Evolutionary conservation across 2,329 filamentous ascomycete genomes (phyloP), one percentile per base, ranked within the genome.

Genomic region (Aspergillus sp.): DNA sequence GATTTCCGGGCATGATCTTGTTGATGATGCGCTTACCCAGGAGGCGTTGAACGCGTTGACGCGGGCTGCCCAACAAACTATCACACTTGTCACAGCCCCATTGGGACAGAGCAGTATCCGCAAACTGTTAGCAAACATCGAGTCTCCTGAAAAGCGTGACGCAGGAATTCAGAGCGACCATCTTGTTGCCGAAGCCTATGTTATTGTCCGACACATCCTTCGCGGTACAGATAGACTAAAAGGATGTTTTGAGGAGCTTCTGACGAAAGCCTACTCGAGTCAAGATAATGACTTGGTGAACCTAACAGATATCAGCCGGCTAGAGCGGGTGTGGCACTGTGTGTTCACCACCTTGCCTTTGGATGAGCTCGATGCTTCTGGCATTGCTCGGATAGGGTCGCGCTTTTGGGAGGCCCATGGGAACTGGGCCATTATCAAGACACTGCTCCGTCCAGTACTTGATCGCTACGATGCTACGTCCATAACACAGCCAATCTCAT

Each of bases 261-360:
- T 81, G 10, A 55, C 67, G 7, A 77, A 78, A 38, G 66, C 71
- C 30, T 75, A 68, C 63, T 73, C 75, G 32, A 25, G 60, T 44
- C 65, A 54, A 71, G 79, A 15, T 74, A 82, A 56, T 64, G 68
- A 48, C 62, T 73, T 13, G 80, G 78, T 75, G 74, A 77, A 44
- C 10, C 41, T 59, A 5, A 63, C 60, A 36, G 66, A 77, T 47
- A 61, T 80, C 19, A 58, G 53, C 3, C 60, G 55, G 27, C 54
- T 80, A 7, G 79, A 81, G 62, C 64, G 60, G 39, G 64, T 63
- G 21, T 81, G 79, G 79, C 69, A 67, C 41, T 73, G 75, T n/a
- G 42, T 85, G 1, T 85, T 86, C 64, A 79, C 77, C 1, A 65
- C 84, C 1, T 74, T 87, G 11, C 85, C 86, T 2, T 76, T 84